phyloP scores from a whole-genome alignment of 371 early-diverging fungal species.

The Capillidium rhysosporum region DNA sequence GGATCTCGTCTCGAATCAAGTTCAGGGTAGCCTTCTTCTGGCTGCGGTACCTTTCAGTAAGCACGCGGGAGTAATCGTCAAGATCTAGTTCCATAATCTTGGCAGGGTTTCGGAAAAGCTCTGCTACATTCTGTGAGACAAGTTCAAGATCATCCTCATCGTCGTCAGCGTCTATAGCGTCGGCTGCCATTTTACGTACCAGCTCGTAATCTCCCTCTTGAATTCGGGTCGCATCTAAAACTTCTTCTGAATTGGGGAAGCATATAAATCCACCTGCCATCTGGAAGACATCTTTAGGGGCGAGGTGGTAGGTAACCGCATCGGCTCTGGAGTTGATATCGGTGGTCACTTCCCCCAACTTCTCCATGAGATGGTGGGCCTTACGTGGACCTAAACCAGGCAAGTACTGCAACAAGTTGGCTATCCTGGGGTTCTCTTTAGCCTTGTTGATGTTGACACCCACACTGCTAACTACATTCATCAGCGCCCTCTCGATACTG shows the following conservation, averaged over 20 bases:
- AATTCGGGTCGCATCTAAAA: constrained; percentile 87
- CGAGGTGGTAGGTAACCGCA: constrained; percentile 40
- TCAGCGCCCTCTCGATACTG: constrained; percentile 64
- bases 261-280: constrained; percentile 86
- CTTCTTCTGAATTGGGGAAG: constrained; percentile 38
- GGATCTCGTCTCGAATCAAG: constrained; percentile 72
- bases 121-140: constrained; percentile 49
- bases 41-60: constrained; percentile 44
- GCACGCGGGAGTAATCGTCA: constrained; percentile 75
- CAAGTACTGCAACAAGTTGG: constrained; percentile 64
- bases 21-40: constrained; percentile 61
- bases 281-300: constrained; percentile 61
- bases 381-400: constrained; percentile 92
- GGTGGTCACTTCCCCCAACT: constrained; percentile 9
- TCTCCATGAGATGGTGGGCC: constrained; percentile 43
- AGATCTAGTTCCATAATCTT: constrained; percentile 65
- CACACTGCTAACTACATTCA: constrained; percentile 64
- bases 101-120: constrained; percentile 44
- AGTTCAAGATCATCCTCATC: constrained; percentile 24
- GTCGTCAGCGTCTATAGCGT: constrained; percentile 87
- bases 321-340: constrained; percentile 29
- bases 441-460: constrained; percentile 82
- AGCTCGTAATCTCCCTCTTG: constrained; percentile 90
- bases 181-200: constrained; percentile 93
- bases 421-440: constrained; percentile 40